Conservation (phyloP, 306 rosid genomes). For the Fagus sylvatica region DNA sequence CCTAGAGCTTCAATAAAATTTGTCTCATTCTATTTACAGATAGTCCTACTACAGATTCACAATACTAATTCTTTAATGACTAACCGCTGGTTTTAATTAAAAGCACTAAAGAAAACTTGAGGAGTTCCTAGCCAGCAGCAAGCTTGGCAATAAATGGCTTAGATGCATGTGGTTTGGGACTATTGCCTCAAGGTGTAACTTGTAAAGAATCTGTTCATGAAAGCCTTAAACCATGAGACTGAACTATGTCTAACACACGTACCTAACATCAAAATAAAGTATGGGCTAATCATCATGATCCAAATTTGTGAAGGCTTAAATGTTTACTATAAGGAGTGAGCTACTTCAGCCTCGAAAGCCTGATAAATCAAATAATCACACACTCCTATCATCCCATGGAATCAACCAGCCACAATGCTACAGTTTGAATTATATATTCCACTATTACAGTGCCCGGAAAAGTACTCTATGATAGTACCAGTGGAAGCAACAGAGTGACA, state of each 20-base stretch:
- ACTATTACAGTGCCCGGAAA: not conserved
- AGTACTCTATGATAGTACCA: not conserved
- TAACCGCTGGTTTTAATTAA: not conserved
- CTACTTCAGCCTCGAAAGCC: not conserved
- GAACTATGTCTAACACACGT: not conserved
- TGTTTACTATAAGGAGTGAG: not conserved
- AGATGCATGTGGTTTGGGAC: not conserved
- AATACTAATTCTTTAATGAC: not conserved
- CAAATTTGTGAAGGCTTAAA: not conserved
- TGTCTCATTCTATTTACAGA: not conserved
- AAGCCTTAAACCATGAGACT: not conserved
- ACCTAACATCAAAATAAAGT: not conserved
- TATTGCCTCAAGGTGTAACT: not conserved
- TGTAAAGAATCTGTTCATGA: not conserved
- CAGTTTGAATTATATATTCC: not conserved
- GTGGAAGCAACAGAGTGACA: no score
- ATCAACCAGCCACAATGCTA: not conserved
- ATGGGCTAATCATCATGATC: not conserved
- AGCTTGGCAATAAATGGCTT: not conserved
- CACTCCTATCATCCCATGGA: not conserved
- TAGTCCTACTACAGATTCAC: not conserved
- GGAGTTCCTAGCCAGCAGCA: slow-evolving; percentile 1
- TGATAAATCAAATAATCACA: not conserved
- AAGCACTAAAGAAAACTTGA: not conserved
- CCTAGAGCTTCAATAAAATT: not conserved